Evolutionary conservation across 768 basidiomycete species (phyloP), one percentile per base, ranked within the genome.

Genomic region (Cystofilobasidium ferigula): DNA sequence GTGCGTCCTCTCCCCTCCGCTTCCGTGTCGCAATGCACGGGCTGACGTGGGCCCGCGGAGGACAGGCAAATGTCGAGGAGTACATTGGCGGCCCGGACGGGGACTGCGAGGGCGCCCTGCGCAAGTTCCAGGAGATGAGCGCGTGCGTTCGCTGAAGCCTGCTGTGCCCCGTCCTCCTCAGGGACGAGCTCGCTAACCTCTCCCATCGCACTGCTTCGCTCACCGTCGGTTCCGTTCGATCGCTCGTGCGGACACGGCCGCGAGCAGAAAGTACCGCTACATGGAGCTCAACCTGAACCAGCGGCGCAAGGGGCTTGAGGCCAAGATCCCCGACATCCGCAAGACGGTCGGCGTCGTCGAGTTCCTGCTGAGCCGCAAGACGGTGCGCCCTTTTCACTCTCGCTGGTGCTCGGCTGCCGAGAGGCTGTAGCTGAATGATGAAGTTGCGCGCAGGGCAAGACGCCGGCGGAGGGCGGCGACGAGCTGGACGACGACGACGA

Each of bases 271-370:
- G 81, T 98, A 99, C 80, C 87, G 88, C 58, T 97, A 94, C 78
- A 98, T 99, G 94, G 94, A 98, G 71, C 78, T 83, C 20, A 92
- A 84, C 73, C 79, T 93, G 57, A 79, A 84, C 8, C 86, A 90
- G 72, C 82, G 92, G 54, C 81, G 87, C 61, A 81, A 81, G 60
- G 84, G 86, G 22, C 80, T 97, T 6, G 87, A 92, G 71, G 88
- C 89, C 69, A 98, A 99, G 81, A 92, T 97, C 42, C 93, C 94
- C 0, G 95, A 99, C 75, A 90, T 98, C 72, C 83, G 83, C 72
- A 91, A 92, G 79, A 97, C 93, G 2, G 77, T 99, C 48, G 81
- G 81, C 69, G 94, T 97, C 83, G 89, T 97, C 26, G 84, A 87
- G 72, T 88, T 82, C 74, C 75, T 67, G 53, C 38, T 61, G 85